A percentile compares a stretch with the other conserved stretches of the same genome.
Conservation (phyloP, 163 green algal genomes). For the Scenedesmus sp. region DNA sequence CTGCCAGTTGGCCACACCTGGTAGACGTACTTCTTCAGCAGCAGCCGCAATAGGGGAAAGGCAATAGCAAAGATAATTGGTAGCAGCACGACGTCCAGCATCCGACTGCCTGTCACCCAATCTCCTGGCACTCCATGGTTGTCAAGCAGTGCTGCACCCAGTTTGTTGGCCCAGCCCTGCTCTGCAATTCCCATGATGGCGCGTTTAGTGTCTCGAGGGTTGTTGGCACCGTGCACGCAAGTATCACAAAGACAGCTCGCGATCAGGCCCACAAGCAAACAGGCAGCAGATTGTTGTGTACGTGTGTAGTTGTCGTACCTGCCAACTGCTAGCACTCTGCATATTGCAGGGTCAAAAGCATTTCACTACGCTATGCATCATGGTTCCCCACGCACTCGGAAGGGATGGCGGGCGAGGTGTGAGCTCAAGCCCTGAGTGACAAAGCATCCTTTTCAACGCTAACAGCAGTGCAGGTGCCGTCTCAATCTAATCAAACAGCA, state of each 20-base stretch:
- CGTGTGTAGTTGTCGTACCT: background rate
- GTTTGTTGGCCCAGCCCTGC: background rate
- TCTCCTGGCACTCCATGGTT: conserved; percentile 49
- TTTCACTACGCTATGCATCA: background rate
- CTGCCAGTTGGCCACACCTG: conserved; percentile 49
- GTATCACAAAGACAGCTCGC: background rate
- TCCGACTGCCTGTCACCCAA: conserved; percentile 47
- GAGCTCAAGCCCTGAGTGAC: conserved; percentile 12
- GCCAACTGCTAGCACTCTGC: background rate
- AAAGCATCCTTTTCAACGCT: background rate
- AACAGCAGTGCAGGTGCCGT: background rate
- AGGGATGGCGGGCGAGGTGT: background rate
- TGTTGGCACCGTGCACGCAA: background rate
- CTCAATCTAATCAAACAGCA: background rate
- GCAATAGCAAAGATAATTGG: conserved; percentile 60
- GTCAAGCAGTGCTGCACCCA: conserved; percentile 9
- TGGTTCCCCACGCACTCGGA: background rate
- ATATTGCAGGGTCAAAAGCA: too few species aligned
- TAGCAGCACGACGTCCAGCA: conserved; percentile 50
- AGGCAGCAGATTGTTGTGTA: background rate
- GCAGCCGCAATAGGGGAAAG: conserved; percentile 52
- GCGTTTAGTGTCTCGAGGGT: background rate
- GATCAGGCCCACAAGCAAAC: background rate
- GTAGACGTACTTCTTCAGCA: conserved; percentile 54
- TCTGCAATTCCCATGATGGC: background rate